Percentiles rank a stretch among this genome's conserved stretches.
Evolutionary conservation across 2,329 filamentous ascomycete genomes (phyloP).

Genomic region (Didymella pomorum): DNA sequence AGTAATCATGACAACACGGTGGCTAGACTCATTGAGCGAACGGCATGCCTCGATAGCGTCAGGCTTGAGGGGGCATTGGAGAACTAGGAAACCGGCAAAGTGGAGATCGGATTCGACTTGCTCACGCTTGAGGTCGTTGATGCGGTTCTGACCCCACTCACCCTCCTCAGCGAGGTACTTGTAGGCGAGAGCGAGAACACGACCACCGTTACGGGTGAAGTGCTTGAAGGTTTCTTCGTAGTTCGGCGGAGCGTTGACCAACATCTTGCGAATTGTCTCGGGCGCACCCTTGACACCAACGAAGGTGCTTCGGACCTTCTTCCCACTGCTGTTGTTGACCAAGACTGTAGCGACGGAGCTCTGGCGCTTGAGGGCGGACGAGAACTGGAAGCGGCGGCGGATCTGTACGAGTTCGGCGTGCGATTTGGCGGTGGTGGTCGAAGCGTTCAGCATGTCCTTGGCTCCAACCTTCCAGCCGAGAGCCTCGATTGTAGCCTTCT

Average conservation of each 20-base stretch:
- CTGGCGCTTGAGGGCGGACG: slow-evolving; percentile 92
- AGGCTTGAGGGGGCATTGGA: slow-evolving; percentile 95
- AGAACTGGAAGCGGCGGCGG: slow-evolving; percentile 97
- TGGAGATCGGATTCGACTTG: slow-evolving; percentile 83
- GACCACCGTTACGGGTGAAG: slow-evolving; percentile 93
- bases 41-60: slow-evolving; percentile 92
- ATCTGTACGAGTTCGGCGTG: slow-evolving; percentile 83
- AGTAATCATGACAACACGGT: slow-evolving; percentile 98
- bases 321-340: slow-evolving; percentile 73
- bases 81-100: slow-evolving; percentile 94
- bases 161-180: slow-evolving; percentile 85
- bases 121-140: slow-evolving; percentile 94
- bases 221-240: slow-evolving; percentile 99
- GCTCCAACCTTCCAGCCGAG: slow-evolving; percentile 92
- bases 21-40: slow-evolving; percentile 98
- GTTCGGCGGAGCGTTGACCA: slow-evolving; percentile 79
- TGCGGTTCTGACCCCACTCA: slow-evolving; percentile 81
- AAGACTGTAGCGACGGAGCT: slow-evolving; percentile 89
- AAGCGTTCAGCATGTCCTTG: slow-evolving; percentile 83
- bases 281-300: slow-evolving; percentile 96
- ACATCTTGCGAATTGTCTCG: slow-evolving; percentile 95
- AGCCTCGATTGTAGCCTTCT: slow-evolving; percentile 89
- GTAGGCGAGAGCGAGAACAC: slow-evolving; percentile 92
- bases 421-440: slow-evolving; percentile 61
- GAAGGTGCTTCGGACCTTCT: slow-evolving; percentile 84